phyloP scores from a whole-genome alignment of 2,329 filamentous ascomycete species.

The Lasiodiplodia citricola region DNA sequence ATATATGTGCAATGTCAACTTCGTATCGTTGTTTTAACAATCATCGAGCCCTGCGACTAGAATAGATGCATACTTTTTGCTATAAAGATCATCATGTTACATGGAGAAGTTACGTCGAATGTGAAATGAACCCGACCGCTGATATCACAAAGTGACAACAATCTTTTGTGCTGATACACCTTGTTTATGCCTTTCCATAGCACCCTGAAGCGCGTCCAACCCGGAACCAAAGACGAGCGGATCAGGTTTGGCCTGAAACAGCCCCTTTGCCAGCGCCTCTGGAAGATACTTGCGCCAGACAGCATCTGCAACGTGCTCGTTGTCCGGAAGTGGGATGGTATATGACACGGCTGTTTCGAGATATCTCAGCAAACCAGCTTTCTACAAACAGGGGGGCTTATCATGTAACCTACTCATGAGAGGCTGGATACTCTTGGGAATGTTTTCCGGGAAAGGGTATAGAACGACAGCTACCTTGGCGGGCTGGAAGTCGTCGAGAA shows the following conservation, averaged over 20 bases:
- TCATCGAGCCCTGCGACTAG: no score
- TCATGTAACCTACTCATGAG: background rate
- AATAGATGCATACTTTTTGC: no score
- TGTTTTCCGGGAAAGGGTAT: background rate
- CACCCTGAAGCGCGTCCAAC: constrained; percentile 34
- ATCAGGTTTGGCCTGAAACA: constrained; percentile 38
- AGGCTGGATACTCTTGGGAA: background rate
- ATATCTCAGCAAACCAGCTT: background rate
- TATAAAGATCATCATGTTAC: no score
- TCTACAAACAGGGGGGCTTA: background rate
- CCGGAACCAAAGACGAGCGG: constrained; percentile 37
- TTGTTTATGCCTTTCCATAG: constrained; percentile 33
- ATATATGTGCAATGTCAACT: no score
- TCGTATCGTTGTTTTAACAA: no score
- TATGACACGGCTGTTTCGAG: background rate
- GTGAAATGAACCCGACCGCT: no score
- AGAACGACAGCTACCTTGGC: background rate
- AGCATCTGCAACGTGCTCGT: constrained; percentile 38
- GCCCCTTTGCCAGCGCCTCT: constrained; percentile 38
- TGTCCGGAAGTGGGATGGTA: constrained; percentile 29
- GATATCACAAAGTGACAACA: constrained; percentile 34
- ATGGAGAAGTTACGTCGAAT: no score
- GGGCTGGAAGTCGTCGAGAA: background rate
- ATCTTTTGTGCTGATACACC: constrained; percentile 48
- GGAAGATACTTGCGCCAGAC: constrained; percentile 41